Percentiles rank a stretch among this genome's conserved stretches.
Conservation (phyloP, 1,284 basidiomycete genomes). For the Heterobasidion irregulare region DNA sequence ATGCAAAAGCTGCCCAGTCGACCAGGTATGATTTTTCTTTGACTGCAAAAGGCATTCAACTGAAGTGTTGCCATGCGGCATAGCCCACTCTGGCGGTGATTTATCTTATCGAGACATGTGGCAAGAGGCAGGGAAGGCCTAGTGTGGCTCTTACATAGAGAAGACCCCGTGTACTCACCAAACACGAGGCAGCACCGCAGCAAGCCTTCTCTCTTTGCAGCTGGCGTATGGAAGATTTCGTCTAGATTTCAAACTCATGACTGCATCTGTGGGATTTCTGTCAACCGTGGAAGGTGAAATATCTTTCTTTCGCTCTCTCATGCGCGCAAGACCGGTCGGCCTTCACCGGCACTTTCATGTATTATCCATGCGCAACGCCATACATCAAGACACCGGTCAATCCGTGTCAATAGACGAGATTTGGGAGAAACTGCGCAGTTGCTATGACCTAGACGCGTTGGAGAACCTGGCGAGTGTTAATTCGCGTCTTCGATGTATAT, state of each 20-base stretch:
- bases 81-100: too few relatives aligned
- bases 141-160: not conserved
- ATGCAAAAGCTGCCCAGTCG: too few relatives aligned
- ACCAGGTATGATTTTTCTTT: too few relatives aligned
- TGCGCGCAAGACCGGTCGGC: constrained; percentile 70
- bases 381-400: constrained; percentile 62
- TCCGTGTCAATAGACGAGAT: constrained; percentile 54
- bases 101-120: too few relatives aligned
- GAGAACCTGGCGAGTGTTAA: constrained; percentile 50
- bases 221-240: too few relatives aligned
- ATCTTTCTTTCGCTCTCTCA: constrained; percentile 70
- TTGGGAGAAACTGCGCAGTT: constrained; percentile 65
- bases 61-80: too few relatives aligned
- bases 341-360: constrained; percentile 75
- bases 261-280: constrained; percentile 29
- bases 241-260: not conserved
- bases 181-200: not conserved
- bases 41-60: too few relatives aligned
- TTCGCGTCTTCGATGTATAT: constrained; percentile 3
- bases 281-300: constrained; percentile 73
- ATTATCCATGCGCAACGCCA: constrained; percentile 62
- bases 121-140: too few relatives aligned
- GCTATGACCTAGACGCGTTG: constrained; percentile 72
- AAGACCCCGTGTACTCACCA: not conserved
- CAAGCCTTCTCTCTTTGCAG: too few relatives aligned